Conservation (phyloP, 805 yeast genomes). For the Metschnikowia proteae region DNA sequence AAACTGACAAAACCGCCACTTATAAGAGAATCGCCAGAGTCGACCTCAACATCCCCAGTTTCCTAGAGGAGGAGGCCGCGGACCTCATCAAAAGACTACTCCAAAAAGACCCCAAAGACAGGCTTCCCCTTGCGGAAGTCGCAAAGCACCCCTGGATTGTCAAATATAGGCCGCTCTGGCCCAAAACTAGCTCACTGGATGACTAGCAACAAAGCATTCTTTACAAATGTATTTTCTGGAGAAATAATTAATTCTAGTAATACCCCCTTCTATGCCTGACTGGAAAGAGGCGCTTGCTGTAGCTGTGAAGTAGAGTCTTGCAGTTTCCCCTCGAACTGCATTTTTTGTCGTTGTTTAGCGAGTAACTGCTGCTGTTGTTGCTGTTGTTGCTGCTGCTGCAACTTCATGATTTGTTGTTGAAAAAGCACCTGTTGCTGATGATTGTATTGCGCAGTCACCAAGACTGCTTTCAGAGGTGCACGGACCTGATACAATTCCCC, state of each 20-base stretch:
- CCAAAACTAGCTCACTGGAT: slow-evolving; percentile 12
- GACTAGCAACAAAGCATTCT: neutral
- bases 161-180: slow-evolving; percentile 64
- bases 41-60: slow-evolving; percentile 70
- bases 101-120: slow-evolving; percentile 61
- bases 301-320: neutral
- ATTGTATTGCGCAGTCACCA: slow-evolving; percentile 41
- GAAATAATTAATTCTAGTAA: neutral
- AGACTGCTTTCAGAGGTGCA: slow-evolving; percentile 44
- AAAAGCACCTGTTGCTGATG: slow-evolving; percentile 41
- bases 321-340: slow-evolving; percentile 2
- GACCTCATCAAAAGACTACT: slow-evolving; percentile 66
- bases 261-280: neutral
- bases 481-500: slow-evolving; percentile 49
- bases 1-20: slow-evolving; percentile 69
- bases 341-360: slow-evolving; percentile 3
- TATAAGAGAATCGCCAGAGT: slow-evolving; percentile 75
- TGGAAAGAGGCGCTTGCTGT: neutral
- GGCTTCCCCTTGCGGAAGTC: slow-evolving; percentile 61
- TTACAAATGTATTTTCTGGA: too few relatives aligned
- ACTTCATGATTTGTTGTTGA: slow-evolving; percentile 41
- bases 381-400: slow-evolving; percentile 37
- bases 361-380: slow-evolving; percentile 25
- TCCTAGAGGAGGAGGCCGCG: slow-evolving; percentile 67
- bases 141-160: slow-evolving; percentile 80